A percentile compares a stretch with the other conserved stretches of the same genome.
These are phyloP conservation scores for Craterostigma plantagineum DNA, from an alignment of 257 asterid species.

Conservation along the genomic window DNA sequence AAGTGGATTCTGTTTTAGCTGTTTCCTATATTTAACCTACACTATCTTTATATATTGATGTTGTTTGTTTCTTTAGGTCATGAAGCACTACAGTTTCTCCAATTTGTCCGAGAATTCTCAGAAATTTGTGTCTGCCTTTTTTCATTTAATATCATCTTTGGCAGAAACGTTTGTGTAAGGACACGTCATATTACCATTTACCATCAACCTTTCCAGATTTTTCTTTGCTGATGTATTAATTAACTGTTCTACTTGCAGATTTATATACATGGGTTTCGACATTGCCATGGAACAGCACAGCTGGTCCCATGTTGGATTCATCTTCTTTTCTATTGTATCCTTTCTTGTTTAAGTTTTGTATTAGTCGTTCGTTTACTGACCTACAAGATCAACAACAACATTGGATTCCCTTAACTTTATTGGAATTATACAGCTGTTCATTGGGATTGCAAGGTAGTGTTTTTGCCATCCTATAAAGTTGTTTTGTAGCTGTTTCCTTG, in stretches of 20 bases:
- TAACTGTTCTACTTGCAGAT: slow-evolving; percentile 34
- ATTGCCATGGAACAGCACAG: slow-evolving; percentile 97
- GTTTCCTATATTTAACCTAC: slow-evolving; percentile 10
- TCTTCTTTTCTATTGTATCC: slow-evolving; percentile 98
- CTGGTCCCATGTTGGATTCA: slow-evolving; percentile 97
- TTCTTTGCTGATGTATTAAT: slow-evolving; percentile 9
- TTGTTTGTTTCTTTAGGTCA: slow-evolving; percentile 41
- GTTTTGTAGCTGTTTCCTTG: slow-evolving; percentile 7
- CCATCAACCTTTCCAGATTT: not conserved
- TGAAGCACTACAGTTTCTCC: slow-evolving; percentile 86
- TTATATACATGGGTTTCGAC: slow-evolving; percentile 96
- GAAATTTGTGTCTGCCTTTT: slow-evolving; percentile 90
- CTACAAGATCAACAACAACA: slow-evolving; percentile 4
- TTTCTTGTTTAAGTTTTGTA: slow-evolving; percentile 10
- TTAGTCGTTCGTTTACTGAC: slow-evolving; percentile 8
- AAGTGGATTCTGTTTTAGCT: slow-evolving; percentile 19
- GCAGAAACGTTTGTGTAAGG: slow-evolving; percentile 95
- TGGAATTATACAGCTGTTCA: slow-evolving; percentile 44
- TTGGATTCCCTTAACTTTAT: slow-evolving; percentile 39
- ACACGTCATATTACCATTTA: slow-evolving; percentile 9
- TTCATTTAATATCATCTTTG: slow-evolving; percentile 87
- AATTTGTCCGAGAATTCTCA: slow-evolving; percentile 91
- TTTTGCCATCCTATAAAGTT: too few relatives aligned
- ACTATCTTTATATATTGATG: slow-evolving; percentile 7
- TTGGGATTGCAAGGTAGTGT: slow-evolving; percentile 95